Conservation (phyloP, 2,329 filamentous ascomycete species). For the Ascocoryne sarcoides region DNA sequence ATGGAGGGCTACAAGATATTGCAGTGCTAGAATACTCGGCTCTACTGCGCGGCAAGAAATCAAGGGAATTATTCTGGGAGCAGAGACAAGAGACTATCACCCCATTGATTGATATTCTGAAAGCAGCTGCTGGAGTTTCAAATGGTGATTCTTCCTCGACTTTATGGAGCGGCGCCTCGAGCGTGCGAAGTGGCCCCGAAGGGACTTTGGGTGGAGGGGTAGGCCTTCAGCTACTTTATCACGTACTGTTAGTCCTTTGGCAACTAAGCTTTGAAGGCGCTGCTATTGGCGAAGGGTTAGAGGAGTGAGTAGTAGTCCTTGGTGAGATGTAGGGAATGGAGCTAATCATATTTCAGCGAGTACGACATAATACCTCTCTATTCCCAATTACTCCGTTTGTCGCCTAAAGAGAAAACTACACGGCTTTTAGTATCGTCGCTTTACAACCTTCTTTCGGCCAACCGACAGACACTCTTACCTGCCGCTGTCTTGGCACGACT, state of each 20-base stretch:
- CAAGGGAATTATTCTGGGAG: conserved; percentile 82
- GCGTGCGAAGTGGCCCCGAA: conserved; percentile 51
- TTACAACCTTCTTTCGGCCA: conserved; percentile 67
- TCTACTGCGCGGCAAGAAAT: conserved; percentile 64
- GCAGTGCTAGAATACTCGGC: conserved; percentile 87
- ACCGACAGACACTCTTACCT: conserved; percentile 67
- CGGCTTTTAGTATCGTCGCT: conserved; percentile 83
- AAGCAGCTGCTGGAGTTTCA: conserved; percentile 65
- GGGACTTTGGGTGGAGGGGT: conserved; percentile 68
- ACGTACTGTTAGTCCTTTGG: conserved; percentile 89
- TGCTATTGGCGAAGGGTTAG: conserved; percentile 62
- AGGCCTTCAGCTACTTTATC: conserved; percentile 85
- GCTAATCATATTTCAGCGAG: conserved; percentile 51
- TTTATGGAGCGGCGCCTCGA: conserved; percentile 50
- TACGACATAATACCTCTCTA: conserved; percentile 89
- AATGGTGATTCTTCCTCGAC: conserved; percentile 54
- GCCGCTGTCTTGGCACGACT: conserved; percentile 80
- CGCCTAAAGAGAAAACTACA: conserved; percentile 96
- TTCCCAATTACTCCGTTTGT: conserved; percentile 82
- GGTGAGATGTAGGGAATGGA: not conserved
- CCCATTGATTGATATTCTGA: conserved; percentile 75
- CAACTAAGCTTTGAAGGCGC: conserved; percentile 92
- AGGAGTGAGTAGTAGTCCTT: conserved; percentile 54
- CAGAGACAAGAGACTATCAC: conserved; percentile 77
- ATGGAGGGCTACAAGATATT: conserved; percentile 89